A percentile compares a stretch with the other conserved stretches of the same genome.
phyloP scores from a whole-genome alignment of 2,329 filamentous ascomycete genomes.

The Cytospora chrysosperma region DNA sequence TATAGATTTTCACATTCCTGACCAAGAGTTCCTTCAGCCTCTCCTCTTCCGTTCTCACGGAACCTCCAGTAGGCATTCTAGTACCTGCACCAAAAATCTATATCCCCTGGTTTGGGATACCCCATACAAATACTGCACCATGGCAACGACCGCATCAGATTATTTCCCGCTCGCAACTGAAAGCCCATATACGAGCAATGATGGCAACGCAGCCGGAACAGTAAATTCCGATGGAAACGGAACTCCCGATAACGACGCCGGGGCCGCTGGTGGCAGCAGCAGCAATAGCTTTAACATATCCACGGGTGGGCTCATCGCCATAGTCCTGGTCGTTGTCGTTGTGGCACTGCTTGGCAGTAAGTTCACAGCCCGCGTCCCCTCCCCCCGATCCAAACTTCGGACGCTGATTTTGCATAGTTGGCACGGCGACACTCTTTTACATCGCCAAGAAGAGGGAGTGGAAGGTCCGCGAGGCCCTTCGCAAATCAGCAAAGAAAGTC shows the following conservation, averaged over 20 bases:
- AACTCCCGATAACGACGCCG: constrained; percentile 53
- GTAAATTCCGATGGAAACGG: constrained; percentile 20
- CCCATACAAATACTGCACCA: constrained; percentile 29
- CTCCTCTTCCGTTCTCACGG: background rate
- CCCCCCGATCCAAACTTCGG: background rate
- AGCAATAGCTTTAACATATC: constrained; percentile 63
- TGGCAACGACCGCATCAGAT: constrained; percentile 39
- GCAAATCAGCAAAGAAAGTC: constrained; percentile 64
- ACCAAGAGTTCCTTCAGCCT: background rate
- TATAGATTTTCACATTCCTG: background rate
- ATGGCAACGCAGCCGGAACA: constrained; percentile 35
- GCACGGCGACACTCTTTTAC: constrained; percentile 68
- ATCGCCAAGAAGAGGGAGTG: constrained; percentile 83
- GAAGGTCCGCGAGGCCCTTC: constrained; percentile 71
- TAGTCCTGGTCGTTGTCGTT: constrained; percentile 68
- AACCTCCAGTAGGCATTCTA: background rate
- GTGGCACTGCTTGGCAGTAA: constrained; percentile 69
- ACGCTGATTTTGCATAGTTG: constrained; percentile 46
- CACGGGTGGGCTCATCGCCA: constrained; percentile 68
- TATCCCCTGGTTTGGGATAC: background rate
- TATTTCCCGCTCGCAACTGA: constrained; percentile 46
- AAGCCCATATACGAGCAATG: constrained; percentile 36
- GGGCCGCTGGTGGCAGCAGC: constrained; percentile 61
- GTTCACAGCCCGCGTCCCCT: constrained; percentile 34
- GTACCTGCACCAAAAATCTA: background rate